Conservation (phyloP, 2,329 filamentous ascomycete genomes). For the Scopulariopsis brevicaulis region DNA sequence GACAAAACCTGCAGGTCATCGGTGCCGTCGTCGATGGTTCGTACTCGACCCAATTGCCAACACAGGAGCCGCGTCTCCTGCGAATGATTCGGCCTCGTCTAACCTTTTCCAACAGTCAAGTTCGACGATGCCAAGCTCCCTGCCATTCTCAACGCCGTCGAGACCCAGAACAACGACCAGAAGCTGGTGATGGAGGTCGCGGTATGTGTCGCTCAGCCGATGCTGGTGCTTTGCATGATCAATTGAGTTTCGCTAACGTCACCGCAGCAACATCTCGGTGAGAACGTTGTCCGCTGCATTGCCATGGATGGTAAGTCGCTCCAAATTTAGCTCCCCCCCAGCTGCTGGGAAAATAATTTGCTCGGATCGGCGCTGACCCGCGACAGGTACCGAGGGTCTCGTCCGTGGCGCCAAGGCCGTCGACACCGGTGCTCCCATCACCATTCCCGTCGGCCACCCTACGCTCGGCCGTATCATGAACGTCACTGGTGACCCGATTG, state of each 20-base stretch:
- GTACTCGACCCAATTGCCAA: slow-evolving; percentile 22
- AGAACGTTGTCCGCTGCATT: slow-evolving; percentile 99
- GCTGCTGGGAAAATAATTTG: slow-evolving; percentile 1
- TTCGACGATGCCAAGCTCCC: slow-evolving; percentile 91
- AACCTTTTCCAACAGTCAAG: slow-evolving; percentile 57
- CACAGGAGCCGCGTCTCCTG: not conserved
- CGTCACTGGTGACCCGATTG: slow-evolving; percentile 99
- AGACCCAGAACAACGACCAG: slow-evolving; percentile 81
- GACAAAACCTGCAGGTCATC: slow-evolving; percentile 76
- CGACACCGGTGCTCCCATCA: slow-evolving; percentile 93
- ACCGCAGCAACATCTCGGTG: slow-evolving; percentile 91
- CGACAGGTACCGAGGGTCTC: slow-evolving; percentile 97
- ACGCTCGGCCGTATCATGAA: slow-evolving; percentile 99
- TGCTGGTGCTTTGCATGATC: not conserved
- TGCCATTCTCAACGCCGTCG: slow-evolving; percentile 92
- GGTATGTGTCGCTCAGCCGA: slow-evolving; percentile 40
- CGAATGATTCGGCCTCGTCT: not conserved
- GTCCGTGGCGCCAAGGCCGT: slow-evolving; percentile 76
- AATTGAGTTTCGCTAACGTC: slow-evolving; percentile 21
- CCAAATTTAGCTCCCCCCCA: slow-evolving; percentile 2
- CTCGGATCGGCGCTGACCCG: slow-evolving; percentile 5
- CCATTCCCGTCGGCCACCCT: slow-evolving; percentile 84
- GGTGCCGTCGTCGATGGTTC: slow-evolving; percentile 98
- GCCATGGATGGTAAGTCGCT: slow-evolving; percentile 88
- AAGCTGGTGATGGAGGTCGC: slow-evolving; percentile 95